Evolutionary conservation across 495 filamentous ascomycete species (phyloP).

Genomic region (Neurospora discreta): DNA sequence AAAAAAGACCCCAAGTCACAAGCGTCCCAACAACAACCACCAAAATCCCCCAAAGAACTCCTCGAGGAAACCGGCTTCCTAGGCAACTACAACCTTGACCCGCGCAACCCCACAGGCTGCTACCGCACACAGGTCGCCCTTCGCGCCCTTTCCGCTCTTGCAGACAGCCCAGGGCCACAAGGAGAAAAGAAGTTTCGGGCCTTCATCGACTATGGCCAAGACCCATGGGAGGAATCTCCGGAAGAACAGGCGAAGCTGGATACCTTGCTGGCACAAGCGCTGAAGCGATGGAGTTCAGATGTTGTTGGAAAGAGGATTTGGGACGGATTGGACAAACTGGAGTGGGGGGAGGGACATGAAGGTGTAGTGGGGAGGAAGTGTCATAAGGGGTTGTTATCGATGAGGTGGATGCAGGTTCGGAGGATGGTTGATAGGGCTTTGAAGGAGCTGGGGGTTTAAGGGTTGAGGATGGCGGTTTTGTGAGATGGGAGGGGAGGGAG

Average conservation of each 20-base stretch:
- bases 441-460: neutral
- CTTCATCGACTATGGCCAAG: neutral
- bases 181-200: neutral
- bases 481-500: neutral
- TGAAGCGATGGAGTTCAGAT: constrained; percentile 8
- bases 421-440: neutral
- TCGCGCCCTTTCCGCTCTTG: constrained; percentile 10
- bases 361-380: neutral
- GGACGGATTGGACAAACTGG: neutral
- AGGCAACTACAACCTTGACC: constrained; percentile 56
- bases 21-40: neutral
- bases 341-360: neutral
- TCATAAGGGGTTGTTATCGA: neutral
- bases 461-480: neutral
- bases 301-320: neutral
- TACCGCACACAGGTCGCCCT: constrained; percentile 65
- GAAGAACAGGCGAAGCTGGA: neutral
- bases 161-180: neutral
- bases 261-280: neutral
- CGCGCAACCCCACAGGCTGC: constrained; percentile 41
- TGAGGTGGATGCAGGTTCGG: neutral
- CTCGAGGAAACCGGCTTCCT: constrained; percentile 51
- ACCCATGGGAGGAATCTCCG: neutral
- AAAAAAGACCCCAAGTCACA: neutral
- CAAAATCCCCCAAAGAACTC: constrained; percentile 22